phyloP scores from a whole-genome alignment of 495 filamentous ascomycete genomes.

The Penicillium alfredii region DNA sequence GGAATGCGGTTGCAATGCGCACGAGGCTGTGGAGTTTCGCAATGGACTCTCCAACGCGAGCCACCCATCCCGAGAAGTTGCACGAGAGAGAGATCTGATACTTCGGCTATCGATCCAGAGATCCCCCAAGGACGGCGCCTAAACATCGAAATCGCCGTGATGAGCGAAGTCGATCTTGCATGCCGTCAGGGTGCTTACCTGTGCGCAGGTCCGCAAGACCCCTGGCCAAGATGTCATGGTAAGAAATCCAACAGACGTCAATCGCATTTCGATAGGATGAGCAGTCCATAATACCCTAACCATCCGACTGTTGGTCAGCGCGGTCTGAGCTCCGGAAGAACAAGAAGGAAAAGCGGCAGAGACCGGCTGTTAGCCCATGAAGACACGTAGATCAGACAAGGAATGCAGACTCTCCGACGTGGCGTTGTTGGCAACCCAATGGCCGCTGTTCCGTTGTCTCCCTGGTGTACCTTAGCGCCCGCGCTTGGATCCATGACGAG shows the following conservation, averaged over 20 bases:
- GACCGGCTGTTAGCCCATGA: background rate
- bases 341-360: too few species aligned
- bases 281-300: background rate
- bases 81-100: slow-evolving; percentile 4
- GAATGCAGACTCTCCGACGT: too few species aligned
- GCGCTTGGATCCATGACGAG: too few species aligned
- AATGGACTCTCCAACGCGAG: background rate
- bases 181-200: slow-evolving; percentile 1
- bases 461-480: slow-evolving; percentile 4
- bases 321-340: too few species aligned
- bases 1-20: slow-evolving; percentile 2
- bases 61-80: background rate
- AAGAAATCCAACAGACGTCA: background rate
- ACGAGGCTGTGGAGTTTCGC: slow-evolving; percentile 1
- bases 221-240: slow-evolving; percentile 15
- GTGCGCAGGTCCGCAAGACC: background rate
- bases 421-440: slow-evolving; percentile 8
- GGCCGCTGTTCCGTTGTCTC: background rate
- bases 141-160: background rate
- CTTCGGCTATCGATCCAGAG: slow-evolving; percentile 2
- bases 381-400: too few species aligned
- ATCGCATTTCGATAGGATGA: slow-evolving; percentile 2
- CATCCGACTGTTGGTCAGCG: slow-evolving; percentile 1
- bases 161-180: background rate
- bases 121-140: slow-evolving; percentile 3